Evolutionary conservation across 1,284 basidiomycete species (phyloP).

Genomic region (Cutaneotrichosporon sp.): DNA sequence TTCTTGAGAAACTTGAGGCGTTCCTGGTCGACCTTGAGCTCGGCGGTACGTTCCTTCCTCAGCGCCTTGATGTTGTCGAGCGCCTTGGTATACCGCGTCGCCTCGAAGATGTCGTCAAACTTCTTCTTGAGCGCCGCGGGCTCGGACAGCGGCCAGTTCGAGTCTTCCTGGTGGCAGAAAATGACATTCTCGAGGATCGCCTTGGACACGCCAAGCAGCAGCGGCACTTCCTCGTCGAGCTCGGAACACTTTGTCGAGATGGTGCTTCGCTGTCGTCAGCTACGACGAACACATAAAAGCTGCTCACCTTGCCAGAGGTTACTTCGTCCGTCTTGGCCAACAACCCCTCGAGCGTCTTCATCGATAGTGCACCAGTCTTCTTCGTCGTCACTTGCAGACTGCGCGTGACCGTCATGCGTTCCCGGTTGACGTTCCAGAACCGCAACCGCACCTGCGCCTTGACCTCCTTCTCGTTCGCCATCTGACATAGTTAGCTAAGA

Average conservation of each 20-base stretch:
- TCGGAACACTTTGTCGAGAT: constrained; percentile 96
- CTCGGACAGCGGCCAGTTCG: constrained; percentile 95
- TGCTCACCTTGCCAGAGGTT: constrained; percentile 62
- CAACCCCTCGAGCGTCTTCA: constrained; percentile 97
- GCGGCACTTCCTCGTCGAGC: constrained; percentile 90
- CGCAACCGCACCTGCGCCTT: constrained; percentile 96
- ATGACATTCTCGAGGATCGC: constrained; percentile 98
- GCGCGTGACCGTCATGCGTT: constrained; percentile 85
- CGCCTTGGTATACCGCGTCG: constrained; percentile 97
- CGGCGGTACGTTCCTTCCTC: constrained; percentile 81
- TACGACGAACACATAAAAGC: background rate
- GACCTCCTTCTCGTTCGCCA: constrained; percentile 97
- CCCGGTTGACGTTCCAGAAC: constrained; percentile 81
- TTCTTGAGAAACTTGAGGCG: constrained; percentile 70
- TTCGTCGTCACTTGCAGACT: constrained; percentile 91
- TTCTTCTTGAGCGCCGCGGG: constrained; percentile 91
- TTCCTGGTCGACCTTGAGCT: constrained; percentile 90
- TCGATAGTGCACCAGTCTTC: constrained; percentile 77
- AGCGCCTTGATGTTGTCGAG: constrained; percentile 85
- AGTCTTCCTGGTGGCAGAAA: constrained; percentile 99
- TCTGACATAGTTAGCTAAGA: constrained; percentile 48
- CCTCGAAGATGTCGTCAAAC: constrained; percentile 99
- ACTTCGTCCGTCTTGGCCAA: constrained; percentile 66
- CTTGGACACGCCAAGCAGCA: constrained; percentile 89
- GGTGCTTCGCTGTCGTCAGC: constrained; percentile 60